Percentiles rank a stretch among this genome's conserved stretches.
Evolutionary conservation across 345 rosid genomes (phyloP).

Genomic region (Moringa oleifera): DNA sequence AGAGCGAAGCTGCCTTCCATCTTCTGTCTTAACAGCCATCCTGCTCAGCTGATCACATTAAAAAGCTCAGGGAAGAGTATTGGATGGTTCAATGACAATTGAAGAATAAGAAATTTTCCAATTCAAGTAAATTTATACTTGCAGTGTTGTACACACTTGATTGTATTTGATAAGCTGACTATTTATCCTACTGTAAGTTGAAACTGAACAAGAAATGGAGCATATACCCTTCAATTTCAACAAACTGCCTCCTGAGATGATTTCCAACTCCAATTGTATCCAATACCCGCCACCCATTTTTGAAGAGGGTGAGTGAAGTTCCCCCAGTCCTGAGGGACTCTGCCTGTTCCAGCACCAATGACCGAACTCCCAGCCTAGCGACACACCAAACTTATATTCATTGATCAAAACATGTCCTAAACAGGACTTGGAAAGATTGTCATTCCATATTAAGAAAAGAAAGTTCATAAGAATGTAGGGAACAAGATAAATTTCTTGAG

Average conservation of each 20-base stretch:
- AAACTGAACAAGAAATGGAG: slow-evolving; percentile 5
- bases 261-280: slow-evolving; percentile 78
- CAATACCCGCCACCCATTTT: slow-evolving; percentile 94
- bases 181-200: background rate
- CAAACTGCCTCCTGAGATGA: slow-evolving; percentile 67
- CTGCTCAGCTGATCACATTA: slow-evolving; percentile 77
- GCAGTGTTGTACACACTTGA: no score
- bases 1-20: slow-evolving; percentile 82
- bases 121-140: no score
- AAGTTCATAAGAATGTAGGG: no score
- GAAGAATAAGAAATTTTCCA: background rate
- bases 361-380: slow-evolving; percentile 60
- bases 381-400: slow-evolving; percentile 5
- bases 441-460: background rate
- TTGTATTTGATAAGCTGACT: no score
- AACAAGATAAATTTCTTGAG: no score
- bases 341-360: slow-evolving; percentile 82
- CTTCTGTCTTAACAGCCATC: slow-evolving; percentile 75
- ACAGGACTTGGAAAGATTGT: no score
- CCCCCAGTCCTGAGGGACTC: slow-evolving; percentile 86
- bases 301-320: slow-evolving; percentile 84
- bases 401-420: background rate
- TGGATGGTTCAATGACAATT: no score
- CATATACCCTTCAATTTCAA: slow-evolving; percentile 77
- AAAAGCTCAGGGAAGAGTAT: slow-evolving; percentile 34